Evolutionary conservation across 495 filamentous ascomycete species (phyloP).

Genomic region (Cercophora samala): DNA sequence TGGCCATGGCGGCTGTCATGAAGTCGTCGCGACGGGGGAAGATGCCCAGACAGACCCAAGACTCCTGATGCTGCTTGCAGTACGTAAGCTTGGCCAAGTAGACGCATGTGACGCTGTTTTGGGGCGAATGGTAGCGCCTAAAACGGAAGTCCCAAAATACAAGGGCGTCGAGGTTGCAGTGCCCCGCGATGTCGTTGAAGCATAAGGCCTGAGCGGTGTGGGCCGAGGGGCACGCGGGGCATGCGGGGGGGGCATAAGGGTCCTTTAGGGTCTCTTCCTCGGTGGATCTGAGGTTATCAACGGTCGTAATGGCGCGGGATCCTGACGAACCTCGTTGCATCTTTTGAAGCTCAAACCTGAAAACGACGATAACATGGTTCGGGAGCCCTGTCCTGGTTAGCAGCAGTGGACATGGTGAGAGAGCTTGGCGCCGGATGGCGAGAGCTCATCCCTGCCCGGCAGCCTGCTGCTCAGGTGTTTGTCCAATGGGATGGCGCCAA

Average conservation of each 20-base stretch:
- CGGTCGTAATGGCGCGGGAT: neutral
- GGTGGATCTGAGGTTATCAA: neutral
- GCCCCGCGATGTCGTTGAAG: neutral
- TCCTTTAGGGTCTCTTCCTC: neutral
- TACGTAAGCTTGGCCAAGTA: neutral
- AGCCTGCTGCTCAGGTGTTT: neutral
- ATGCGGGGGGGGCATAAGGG: neutral
- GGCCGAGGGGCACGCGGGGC: too few relatives aligned
- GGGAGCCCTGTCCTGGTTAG: neutral
- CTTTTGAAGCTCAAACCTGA: neutral
- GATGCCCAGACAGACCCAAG: neutral
- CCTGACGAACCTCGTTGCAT: neutral
- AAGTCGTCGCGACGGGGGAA: neutral
- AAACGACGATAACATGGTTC: neutral
- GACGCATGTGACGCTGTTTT: neutral
- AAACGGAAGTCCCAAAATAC: neutral
- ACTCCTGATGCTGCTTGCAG: neutral
- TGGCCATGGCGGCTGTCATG: neutral
- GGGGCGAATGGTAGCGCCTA: neutral
- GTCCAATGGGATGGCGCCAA: neutral
- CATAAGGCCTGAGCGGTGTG: neutral
- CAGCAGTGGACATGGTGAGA: neutral
- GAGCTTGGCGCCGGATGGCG: conserved; percentile 1
- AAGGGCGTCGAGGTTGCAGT: neutral
- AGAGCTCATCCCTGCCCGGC: neutral